Conservation (phyloP, 208 protist species). For the Leishmania mexicana region DNA sequence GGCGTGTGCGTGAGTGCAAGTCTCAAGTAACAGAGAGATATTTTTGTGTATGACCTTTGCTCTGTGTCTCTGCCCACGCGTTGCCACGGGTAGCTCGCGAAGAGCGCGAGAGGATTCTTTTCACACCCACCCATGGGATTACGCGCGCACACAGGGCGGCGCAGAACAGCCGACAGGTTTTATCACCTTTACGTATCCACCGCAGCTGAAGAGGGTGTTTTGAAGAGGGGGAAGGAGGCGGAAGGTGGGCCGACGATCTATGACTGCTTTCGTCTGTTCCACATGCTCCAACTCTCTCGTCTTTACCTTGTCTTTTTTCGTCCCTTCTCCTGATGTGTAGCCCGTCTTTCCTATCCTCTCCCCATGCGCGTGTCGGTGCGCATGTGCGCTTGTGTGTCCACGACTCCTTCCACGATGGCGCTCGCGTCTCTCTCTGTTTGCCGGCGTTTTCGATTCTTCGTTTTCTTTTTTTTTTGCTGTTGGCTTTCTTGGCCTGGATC, state of each 20-base stretch:
- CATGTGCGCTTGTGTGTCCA: neutral
- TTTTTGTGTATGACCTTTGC: neutral
- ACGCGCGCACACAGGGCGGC: neutral
- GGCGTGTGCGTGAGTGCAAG: neutral
- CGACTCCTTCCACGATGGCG: neutral
- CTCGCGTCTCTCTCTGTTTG: neutral
- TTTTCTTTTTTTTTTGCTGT: slow-evolving; percentile 1
- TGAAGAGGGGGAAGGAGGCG: neutral
- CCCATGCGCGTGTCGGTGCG: neutral
- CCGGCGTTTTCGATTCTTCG: neutral
- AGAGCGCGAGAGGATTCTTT: neutral
- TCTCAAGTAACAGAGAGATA: neutral
- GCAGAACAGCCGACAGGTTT: neutral
- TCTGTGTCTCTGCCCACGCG: neutral
- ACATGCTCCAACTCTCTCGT: neutral
- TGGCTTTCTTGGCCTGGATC: neutral
- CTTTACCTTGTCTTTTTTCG: neutral
- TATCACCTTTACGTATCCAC: neutral
- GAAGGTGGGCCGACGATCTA: neutral
- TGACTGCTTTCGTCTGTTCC: neutral
- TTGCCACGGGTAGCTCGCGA: neutral
- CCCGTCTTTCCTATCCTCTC: slow-evolving; percentile 6
- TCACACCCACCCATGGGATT: neutral
- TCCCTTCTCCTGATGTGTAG: neutral
- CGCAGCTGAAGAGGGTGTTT: neutral